phyloP scores from a whole-genome alignment of 352 stramenopile species.

The Globisporangium uncinulatum region DNA sequence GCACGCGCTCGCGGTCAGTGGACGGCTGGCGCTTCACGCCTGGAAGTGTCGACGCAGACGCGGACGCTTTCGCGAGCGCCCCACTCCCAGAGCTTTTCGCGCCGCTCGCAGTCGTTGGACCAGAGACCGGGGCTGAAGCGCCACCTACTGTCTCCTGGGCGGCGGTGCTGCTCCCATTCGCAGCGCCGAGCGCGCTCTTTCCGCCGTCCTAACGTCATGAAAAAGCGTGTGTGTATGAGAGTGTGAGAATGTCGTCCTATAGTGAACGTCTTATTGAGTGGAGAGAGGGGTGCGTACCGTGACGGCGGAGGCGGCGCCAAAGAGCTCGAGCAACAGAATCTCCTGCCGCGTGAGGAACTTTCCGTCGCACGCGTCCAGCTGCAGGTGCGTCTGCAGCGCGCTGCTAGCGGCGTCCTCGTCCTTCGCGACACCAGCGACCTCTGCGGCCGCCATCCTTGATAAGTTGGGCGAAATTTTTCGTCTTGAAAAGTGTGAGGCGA shows the following conservation, averaged over 20 bases:
- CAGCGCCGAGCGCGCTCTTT: neutral
- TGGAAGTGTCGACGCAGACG: constrained; percentile 22
- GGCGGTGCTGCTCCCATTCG: neutral
- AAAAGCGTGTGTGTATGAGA: neutral
- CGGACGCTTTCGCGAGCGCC: constrained; percentile 6
- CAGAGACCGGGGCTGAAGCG: no score
- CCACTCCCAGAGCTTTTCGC: no score
- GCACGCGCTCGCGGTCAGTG: constrained; percentile 49
- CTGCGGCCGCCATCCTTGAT: constrained; percentile 7
- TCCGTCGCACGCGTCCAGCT: constrained; percentile 58
- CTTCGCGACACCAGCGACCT: constrained; percentile 20
- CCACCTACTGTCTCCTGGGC: neutral
- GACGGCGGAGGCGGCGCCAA: constrained; percentile 13
- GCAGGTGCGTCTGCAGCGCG: constrained; percentile 60
- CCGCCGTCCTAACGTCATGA: constrained; percentile 5
- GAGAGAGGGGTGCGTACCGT: neutral
- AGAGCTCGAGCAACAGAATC: constrained; percentile 67
- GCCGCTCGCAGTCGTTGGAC: no score
- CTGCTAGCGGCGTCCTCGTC: constrained; percentile 31
- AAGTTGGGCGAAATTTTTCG: neutral
- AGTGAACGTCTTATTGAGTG: neutral
- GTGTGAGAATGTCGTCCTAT: no score
- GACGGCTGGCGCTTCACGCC: constrained; percentile 35
- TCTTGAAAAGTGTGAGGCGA: neutral
- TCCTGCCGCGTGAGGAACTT: constrained; percentile 80